These are phyloP conservation scores for Suillus cothurnatus DNA, from an alignment of 768 basidiomycete genomes.

Conservation along the genomic window DNA sequence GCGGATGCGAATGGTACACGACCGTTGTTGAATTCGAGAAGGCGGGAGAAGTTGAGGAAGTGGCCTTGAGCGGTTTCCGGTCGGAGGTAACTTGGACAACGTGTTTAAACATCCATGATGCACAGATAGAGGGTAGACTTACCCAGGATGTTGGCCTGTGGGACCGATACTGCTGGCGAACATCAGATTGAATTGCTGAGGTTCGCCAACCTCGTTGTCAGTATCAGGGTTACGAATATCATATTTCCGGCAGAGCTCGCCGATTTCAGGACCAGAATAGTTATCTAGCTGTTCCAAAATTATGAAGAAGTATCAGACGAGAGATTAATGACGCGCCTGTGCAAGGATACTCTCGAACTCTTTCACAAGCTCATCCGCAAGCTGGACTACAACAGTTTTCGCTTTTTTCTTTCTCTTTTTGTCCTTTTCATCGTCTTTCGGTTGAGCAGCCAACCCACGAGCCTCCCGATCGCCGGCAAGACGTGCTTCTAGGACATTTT, in stretches of 20 bases:
- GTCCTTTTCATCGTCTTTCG: constrained; percentile 56
- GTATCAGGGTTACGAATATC: constrained; percentile 89
- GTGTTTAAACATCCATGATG: background rate
- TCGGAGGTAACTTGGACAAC: constrained; percentile 72
- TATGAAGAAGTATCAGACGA: background rate
- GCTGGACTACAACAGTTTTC: constrained; percentile 67
- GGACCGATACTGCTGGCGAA: constrained; percentile 97
- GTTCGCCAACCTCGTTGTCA: constrained; percentile 89
- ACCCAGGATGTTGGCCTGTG: constrained; percentile 96
- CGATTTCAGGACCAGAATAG: constrained; percentile 86
- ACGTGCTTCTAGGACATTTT: constrained; percentile 87
- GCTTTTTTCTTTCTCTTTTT: constrained; percentile 65
- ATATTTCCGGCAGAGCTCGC: constrained; percentile 80
- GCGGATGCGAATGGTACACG: constrained; percentile 96
- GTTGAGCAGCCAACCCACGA: constrained; percentile 67
- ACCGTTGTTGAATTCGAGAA: constrained; percentile 98
- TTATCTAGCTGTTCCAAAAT: constrained; percentile 58
- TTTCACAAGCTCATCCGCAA: constrained; percentile 70
- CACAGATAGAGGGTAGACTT: background rate
- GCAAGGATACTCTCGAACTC: constrained; percentile 86
- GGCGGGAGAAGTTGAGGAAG: constrained; percentile 96
- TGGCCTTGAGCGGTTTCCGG: constrained; percentile 99
- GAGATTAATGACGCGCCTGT: constrained; percentile 57
- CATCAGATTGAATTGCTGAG: constrained; percentile 98
- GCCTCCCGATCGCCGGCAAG: constrained; percentile 92